These are phyloP conservation scores for Croton laevigatus DNA, from an alignment of 441 rosid genomes.

Conservation along the genomic window DNA sequence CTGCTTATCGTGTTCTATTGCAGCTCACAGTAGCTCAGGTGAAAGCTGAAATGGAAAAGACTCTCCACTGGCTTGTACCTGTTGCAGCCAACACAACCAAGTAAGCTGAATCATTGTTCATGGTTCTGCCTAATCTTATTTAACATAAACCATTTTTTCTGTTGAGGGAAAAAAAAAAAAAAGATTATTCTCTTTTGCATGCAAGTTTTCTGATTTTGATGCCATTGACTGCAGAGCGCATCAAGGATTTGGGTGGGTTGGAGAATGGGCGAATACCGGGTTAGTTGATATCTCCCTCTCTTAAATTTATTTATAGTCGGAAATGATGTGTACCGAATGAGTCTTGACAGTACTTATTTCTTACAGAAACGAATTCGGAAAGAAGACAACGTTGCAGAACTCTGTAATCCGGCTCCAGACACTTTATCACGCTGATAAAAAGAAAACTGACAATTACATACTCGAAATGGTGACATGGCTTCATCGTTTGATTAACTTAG, in stretches of 20 bases:
- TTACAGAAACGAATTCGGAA: slow-evolving; percentile 62
- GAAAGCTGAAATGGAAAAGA: slow-evolving; percentile 86
- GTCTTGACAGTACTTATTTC: slow-evolving; percentile 12
- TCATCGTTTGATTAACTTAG: slow-evolving; percentile 54
- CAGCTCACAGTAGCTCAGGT: slow-evolving; percentile 65
- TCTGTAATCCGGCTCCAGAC: slow-evolving; percentile 68
- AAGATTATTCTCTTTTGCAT: background rate
- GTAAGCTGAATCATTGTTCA: slow-evolving; percentile 34
- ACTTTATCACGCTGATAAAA: slow-evolving; percentile 74
- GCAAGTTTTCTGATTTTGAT: slow-evolving; percentile 14
- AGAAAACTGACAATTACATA: slow-evolving; percentile 54
- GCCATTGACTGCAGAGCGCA: slow-evolving; percentile 55
- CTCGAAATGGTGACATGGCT: slow-evolving; percentile 75
- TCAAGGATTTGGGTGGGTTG: slow-evolving; percentile 99
- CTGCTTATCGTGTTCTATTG: slow-evolving; percentile 27
- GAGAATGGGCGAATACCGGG: slow-evolving; percentile 99
- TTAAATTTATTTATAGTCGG: background rate
- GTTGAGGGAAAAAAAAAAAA: background rate
- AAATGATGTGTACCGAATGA: background rate
- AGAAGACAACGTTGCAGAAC: slow-evolving; percentile 32
- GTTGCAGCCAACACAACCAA: slow-evolving; percentile 75
- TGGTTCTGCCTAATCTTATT: no score
- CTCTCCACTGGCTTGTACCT: slow-evolving; percentile 78
- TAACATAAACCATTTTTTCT: background rate
- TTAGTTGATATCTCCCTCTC: slow-evolving; percentile 28